Evolutionary conservation across 164 flowering plant genomes (phyloP), one percentile per base, ranked within the genome.

Genomic region (Dillenia turbinata): DNA sequence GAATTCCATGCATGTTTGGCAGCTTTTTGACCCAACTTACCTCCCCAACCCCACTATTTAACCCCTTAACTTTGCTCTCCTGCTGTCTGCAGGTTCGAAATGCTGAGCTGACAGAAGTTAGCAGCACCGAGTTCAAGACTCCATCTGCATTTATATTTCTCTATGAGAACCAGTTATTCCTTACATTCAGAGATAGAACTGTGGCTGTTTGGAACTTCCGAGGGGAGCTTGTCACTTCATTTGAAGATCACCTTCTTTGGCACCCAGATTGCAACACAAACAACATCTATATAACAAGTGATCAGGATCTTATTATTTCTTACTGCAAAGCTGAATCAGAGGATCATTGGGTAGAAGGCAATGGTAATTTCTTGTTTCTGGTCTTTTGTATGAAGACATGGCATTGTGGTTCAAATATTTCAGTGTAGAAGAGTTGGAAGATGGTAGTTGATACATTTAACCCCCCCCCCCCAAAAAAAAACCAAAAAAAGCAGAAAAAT

Each of bases 201-300:
- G 99, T 95, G 24, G 93, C 99, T 76, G 99, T 92, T 45, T 95
- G 99, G 99, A 95, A 95, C 71, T 95, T 92, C 71, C 81, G 96
- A 9, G 96, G 96, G 53, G 94, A 90, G 76, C 94, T 90, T 60
- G 96, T 90, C 10, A 90, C 96, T 57, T 95, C 99, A 11, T 95
- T 95, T 74, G 99, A 95, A 77, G 99, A 95, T 72, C 99, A 92
- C 70, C 82, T 92, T 15, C 71, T 90, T 68, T 90, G 96, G 96
- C 94, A 87, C 78, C 97, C 97, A 8, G 99, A 95, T 67, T 95
- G 99, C 81, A 92, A 95, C 71, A 95, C 97, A 14, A 92, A 95
- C 77, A 95, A 95, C 77, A 95, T 92, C 17, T 95, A 95, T 69
- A 95, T 95, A 52, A 95, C 99, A 10, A 95, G 97, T 63, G 97